Evolutionary conservation across 2,329 filamentous ascomycete species (phyloP).

Genomic region (Alternaria postmessia): DNA sequence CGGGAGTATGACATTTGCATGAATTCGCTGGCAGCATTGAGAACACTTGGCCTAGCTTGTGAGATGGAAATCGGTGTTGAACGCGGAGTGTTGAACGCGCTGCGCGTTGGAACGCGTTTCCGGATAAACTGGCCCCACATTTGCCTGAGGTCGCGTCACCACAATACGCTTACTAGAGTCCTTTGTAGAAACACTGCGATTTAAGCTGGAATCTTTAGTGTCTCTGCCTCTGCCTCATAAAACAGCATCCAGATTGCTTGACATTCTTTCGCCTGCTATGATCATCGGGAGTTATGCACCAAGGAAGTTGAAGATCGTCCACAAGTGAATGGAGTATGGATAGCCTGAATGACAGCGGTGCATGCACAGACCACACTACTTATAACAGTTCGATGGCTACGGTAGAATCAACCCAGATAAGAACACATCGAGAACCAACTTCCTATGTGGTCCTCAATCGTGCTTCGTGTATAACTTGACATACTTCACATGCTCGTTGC

Average conservation of each 20-base stretch:
- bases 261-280: not conserved
- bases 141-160: not conserved
- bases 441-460: slow-evolving; percentile 1
- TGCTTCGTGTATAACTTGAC: slow-evolving; percentile 44
- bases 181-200: not conserved
- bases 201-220: not conserved
- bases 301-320: not conserved
- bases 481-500: slow-evolving; percentile 44
- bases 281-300: not conserved
- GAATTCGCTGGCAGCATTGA: not conserved
- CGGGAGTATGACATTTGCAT: not conserved
- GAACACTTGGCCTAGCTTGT: not conserved
- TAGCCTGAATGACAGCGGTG: not conserved
- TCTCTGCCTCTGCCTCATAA: too few relatives aligned
- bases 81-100: not conserved
- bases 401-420: not conserved
- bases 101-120: not conserved
- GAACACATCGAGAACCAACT: not conserved
- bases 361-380: not conserved
- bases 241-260: too few relatives aligned
- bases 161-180: not conserved
- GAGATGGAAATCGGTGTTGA: not conserved
- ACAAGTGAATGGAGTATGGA: not conserved
- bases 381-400: not conserved
- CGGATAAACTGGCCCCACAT: not conserved